phyloP scores from a whole-genome alignment of 768 basidiomycete species.

The Strobilomyces echinocephalus region DNA sequence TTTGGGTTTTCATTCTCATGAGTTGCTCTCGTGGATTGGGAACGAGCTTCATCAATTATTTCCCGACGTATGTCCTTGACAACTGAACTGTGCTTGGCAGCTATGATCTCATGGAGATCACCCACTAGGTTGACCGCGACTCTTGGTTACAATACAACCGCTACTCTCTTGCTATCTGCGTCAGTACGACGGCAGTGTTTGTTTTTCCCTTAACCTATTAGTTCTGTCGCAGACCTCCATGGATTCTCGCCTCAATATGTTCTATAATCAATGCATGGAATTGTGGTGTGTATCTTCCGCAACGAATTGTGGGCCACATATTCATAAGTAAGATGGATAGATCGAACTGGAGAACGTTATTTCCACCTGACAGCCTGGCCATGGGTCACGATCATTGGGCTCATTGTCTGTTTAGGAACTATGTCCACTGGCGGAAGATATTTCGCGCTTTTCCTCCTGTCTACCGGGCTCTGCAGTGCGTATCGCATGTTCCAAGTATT shows the following conservation, averaged over 20 bases:
- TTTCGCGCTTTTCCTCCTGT: slow-evolving; percentile 62
- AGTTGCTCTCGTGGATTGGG: slow-evolving; percentile 47
- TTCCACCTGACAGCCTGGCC: slow-evolving; percentile 54
- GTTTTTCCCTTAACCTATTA: background rate
- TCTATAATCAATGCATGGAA: slow-evolving; percentile 53
- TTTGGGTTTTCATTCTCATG: slow-evolving; percentile 51
- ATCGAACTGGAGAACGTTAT: slow-evolving; percentile 59
- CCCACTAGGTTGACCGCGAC: slow-evolving; percentile 47
- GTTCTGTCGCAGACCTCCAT: slow-evolving; percentile 46
- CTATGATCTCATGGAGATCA: background rate
- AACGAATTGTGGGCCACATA: background rate
- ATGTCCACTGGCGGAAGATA: slow-evolving; percentile 50
- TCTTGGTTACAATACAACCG: slow-evolving; percentile 55
- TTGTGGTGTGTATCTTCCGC: slow-evolving; percentile 31
- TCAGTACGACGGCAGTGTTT: slow-evolving; percentile 25
- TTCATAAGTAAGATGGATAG: slow-evolving; percentile 25
- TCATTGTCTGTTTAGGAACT: slow-evolving; percentile 53
- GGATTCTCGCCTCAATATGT: slow-evolving; percentile 49
- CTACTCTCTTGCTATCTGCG: slow-evolving; percentile 59
- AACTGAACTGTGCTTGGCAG: background rate
- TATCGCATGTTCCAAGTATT: background rate
- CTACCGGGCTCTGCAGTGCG: slow-evolving; percentile 43
- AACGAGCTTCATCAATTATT: slow-evolving; percentile 58
- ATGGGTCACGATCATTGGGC: slow-evolving; percentile 59
- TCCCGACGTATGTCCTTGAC: slow-evolving; percentile 38